A percentile compares a stretch with the other conserved stretches of the same genome.
Conservation (phyloP, 495 filamentous ascomycete species). For the Hypoxylon subgilvum region DNA sequence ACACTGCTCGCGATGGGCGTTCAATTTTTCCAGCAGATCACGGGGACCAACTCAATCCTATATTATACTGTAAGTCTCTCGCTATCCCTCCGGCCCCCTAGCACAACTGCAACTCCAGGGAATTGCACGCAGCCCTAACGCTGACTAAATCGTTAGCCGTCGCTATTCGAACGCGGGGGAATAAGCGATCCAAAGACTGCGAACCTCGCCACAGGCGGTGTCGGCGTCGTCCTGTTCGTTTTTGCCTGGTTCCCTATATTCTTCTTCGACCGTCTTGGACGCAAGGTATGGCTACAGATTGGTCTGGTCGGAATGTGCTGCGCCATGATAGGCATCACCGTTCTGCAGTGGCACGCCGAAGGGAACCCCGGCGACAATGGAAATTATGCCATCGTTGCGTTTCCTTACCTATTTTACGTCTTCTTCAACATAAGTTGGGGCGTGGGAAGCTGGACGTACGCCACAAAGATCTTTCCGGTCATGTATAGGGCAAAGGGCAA, state of each 20-base stretch:
- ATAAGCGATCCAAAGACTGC: slow-evolving; percentile 32
- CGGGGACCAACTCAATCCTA: slow-evolving; percentile 38
- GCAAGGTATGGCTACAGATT: slow-evolving; percentile 38
- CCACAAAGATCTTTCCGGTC: slow-evolving; percentile 40
- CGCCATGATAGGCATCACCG: slow-evolving; percentile 34
- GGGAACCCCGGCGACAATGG: slow-evolving; percentile 13
- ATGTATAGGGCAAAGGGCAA: slow-evolving; percentile 29
- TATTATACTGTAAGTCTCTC: slow-evolving; percentile 28
- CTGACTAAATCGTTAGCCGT: slow-evolving; percentile 19
- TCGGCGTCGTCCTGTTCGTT: slow-evolving; percentile 34
- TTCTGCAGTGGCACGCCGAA: slow-evolving; percentile 35
- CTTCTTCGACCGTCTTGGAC: slow-evolving; percentile 34
- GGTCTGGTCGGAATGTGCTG: slow-evolving; percentile 38
- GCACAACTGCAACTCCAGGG: no score
- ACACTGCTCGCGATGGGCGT: slow-evolving; percentile 37
- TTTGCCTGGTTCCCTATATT: slow-evolving; percentile 39
- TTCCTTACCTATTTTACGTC: slow-evolving; percentile 39
- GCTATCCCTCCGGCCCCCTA: no score
- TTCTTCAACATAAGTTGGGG: slow-evolving; percentile 44
- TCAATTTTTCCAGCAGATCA: slow-evolving; percentile 37
- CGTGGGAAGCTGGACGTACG: slow-evolving; percentile 42
- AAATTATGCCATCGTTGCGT: slow-evolving; percentile 40
- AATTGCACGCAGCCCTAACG: no score
- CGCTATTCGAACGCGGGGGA: slow-evolving; percentile 36
- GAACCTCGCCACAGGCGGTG: slow-evolving; percentile 35